phyloP scores from a whole-genome alignment of 148 eudicot species.

The Polygonum aviculare region DNA sequence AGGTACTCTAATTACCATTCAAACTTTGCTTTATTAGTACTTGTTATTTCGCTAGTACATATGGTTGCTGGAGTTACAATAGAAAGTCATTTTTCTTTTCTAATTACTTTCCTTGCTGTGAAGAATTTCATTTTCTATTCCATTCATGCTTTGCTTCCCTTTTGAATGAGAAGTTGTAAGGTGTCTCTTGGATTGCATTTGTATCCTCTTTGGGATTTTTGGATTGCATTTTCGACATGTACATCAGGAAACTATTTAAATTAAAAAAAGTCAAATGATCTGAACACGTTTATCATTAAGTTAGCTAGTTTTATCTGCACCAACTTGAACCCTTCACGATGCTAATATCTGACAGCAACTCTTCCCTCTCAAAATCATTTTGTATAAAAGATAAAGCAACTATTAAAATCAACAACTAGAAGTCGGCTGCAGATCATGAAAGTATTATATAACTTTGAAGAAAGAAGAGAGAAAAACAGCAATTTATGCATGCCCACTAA shows the following conservation, averaged over 20 bases:
- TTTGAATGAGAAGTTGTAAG: background rate
- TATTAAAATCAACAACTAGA: background rate
- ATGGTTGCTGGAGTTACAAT: too few species aligned
- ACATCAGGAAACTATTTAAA: background rate
- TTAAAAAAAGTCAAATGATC: background rate
- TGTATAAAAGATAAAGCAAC: background rate
- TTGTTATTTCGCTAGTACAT: too few species aligned
- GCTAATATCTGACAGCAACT: background rate
- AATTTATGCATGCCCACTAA: background rate
- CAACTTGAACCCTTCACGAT: background rate
- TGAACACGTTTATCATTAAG: background rate
- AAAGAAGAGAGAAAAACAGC: background rate
- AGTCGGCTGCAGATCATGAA: background rate
- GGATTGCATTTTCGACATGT: background rate
- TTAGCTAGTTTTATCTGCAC: background rate
- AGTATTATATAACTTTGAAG: background rate
- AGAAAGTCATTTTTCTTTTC: too few species aligned
- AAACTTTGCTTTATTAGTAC: too few species aligned
- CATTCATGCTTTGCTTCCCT: too few species aligned
- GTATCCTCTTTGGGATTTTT: background rate
- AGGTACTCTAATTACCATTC: background rate
- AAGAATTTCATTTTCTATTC: too few species aligned
- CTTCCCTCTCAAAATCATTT: background rate
- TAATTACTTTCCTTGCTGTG: background rate
- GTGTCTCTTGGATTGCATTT: background rate